Evolutionary conservation across 169 alveolate genomes (phyloP).

Genomic region (Miamiensis avidus): DNA sequence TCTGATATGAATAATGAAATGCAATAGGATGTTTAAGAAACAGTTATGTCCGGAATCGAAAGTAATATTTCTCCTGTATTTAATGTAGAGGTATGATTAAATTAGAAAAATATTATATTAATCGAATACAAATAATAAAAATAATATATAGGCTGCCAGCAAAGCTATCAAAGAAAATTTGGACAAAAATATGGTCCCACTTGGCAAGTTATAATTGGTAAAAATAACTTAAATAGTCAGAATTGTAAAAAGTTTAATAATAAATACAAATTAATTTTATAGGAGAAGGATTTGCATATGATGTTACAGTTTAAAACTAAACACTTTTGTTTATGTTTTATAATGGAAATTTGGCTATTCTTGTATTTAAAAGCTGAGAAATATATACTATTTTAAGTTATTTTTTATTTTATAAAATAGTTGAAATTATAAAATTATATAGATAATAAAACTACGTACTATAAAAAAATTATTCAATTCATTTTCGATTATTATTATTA

Average conservation of each 20-base stretch:
- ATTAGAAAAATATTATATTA: not conserved
- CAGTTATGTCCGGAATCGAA: slow-evolving; percentile 45
- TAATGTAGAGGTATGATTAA: slow-evolving; percentile 22
- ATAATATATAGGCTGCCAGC: slow-evolving; percentile 34
- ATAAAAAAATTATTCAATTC: too few species aligned
- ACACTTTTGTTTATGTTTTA: slow-evolving; percentile 40
- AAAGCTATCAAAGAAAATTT: slow-evolving; percentile 44
- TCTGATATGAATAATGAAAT: slow-evolving; percentile 42
- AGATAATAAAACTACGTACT: too few species aligned
- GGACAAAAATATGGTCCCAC: slow-evolving; percentile 52
- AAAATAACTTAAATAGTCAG: not conserved
- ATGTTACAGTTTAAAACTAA: slow-evolving; percentile 42
- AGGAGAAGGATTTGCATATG: slow-evolving; percentile 56
- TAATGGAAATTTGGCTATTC: slow-evolving; percentile 45
- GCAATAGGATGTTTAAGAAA: slow-evolving; percentile 36
- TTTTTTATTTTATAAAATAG: too few species aligned
- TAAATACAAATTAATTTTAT: not conserved
- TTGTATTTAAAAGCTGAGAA: slow-evolving; percentile 36
- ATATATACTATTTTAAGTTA: too few species aligned
- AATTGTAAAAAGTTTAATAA: not conserved
- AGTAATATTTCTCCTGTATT: slow-evolving; percentile 39
- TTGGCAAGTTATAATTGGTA: slow-evolving; percentile 50
- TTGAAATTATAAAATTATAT: too few species aligned
- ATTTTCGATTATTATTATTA: too few species aligned
- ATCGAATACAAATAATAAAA: not conserved